A percentile compares a stretch with the other conserved stretches of the same genome.
These are phyloP conservation scores for Areca catechu DNA, from an alignment of 176 grass and related monocot genomes.

Conservation along the genomic window DNA sequence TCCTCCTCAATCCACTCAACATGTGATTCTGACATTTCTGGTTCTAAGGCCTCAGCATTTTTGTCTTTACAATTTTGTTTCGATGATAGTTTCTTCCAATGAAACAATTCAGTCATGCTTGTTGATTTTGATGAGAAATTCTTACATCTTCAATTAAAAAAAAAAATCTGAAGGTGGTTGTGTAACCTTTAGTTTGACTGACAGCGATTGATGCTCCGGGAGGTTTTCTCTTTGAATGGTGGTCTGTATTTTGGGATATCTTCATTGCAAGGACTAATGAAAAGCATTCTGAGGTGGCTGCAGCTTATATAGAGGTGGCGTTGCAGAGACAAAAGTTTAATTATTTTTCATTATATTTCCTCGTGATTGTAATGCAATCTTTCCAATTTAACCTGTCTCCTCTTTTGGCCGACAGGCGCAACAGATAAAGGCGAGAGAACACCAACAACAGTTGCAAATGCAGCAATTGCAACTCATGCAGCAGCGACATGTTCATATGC, in stretches of 20 bases:
- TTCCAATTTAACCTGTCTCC: no score
- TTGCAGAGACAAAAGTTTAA: not conserved
- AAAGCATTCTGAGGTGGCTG: conserved; percentile 94
- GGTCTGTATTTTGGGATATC: conserved; percentile 99
- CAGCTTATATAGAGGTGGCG: conserved; percentile 78
- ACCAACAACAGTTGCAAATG: conserved; percentile 92
- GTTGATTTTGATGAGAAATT: no score
- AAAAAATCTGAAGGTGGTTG: not conserved
- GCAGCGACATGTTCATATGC: conserved; percentile 81
- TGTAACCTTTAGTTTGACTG: conserved; percentile 12
- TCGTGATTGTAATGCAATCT: no score
- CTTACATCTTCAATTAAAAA: no score
- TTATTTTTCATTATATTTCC: no score
- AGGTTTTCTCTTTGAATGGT: conserved; percentile 99
- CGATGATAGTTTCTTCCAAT: no score
- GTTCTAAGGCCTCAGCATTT: no score
- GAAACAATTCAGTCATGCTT: no score
- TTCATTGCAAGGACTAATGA: conserved; percentile 96
- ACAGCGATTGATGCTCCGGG: conserved; percentile 98
- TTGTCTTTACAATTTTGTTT: no score
- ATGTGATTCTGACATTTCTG: no score
- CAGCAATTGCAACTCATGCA: conserved; percentile 91
- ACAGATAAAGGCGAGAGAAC: conserved; percentile 84
- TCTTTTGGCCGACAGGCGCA: conserved; percentile 37
- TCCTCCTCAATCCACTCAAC: no score